These are phyloP conservation scores for Trichoderma harzianum DNA, from an alignment of 2,329 filamentous ascomycete genomes.

Conservation along the genomic window DNA sequence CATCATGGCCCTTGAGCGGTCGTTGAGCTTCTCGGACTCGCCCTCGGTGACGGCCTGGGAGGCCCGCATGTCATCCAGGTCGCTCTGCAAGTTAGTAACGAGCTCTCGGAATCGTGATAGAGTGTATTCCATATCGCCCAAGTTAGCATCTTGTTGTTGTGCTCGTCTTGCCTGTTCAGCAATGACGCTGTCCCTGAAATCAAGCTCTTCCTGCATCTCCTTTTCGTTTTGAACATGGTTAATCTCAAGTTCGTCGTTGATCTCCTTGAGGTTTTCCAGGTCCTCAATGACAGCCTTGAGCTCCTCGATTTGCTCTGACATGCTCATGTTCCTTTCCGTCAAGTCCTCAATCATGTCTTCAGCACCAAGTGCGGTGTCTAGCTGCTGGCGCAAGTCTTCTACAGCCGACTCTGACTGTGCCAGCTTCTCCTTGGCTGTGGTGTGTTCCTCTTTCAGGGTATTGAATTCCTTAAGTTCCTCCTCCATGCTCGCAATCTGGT, in stretches of 20 bases:
- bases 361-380: constrained; percentile 82
- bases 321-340: constrained; percentile 78
- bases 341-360: constrained; percentile 95
- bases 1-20: constrained; percentile 88
- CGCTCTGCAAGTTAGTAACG: constrained; percentile 78
- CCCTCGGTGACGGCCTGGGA: constrained; percentile 90
- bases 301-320: constrained; percentile 80
- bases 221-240: constrained; percentile 93
- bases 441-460: constrained; percentile 65
- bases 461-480: constrained; percentile 68
- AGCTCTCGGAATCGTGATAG: constrained; percentile 85
- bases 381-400: constrained; percentile 83
- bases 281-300: constrained; percentile 80
- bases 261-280: constrained; percentile 82
- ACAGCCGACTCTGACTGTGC: constrained; percentile 69
- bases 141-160: constrained; percentile 70
- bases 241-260: constrained; percentile 90
- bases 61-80: constrained; percentile 87
- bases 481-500: constrained; percentile 70
- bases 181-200: constrained; percentile 80
- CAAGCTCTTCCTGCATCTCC: constrained; percentile 89
- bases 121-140: constrained; percentile 88
- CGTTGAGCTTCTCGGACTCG: constrained; percentile 86
- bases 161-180: constrained; percentile 74
- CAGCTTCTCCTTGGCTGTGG: constrained; percentile 69